A percentile compares a stretch with the other conserved stretches of the same genome.
phyloP scores from a whole-genome alignment of 164 flowering plant species.

The Magnolia sinica region DNA sequence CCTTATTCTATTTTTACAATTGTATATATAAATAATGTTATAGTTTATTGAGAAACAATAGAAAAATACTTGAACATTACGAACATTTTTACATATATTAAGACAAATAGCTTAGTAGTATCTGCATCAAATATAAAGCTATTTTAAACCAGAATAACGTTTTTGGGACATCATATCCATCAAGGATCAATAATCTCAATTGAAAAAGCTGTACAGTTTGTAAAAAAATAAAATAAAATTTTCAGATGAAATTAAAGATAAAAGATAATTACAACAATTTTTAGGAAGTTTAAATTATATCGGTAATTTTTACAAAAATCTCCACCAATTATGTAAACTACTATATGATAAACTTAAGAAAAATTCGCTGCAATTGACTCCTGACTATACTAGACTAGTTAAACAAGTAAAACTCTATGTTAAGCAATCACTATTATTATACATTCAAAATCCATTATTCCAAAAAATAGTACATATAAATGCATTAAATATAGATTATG shows the following conservation, averaged over 20 bases:
- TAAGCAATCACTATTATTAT: neutral
- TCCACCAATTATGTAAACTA: neutral
- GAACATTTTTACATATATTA: neutral
- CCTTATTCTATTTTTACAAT: neutral
- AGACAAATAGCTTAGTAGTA: neutral
- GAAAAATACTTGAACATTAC: neutral
- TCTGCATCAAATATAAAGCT: neutral
- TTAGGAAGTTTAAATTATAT: conserved; percentile 1
- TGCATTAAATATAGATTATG: neutral
- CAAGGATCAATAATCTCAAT: neutral
- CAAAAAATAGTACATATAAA: neutral
- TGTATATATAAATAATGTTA: neutral
- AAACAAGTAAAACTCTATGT: neutral
- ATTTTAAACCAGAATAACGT: neutral
- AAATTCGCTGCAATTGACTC: neutral
- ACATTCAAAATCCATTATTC: neutral
- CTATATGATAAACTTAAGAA: conserved; percentile 1
- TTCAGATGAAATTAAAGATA: neutral
- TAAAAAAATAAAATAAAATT: neutral
- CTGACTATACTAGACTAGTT: neutral
- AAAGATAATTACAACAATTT: neutral
- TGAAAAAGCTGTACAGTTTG: neutral
- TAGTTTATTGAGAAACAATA: neutral
- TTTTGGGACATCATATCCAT: neutral
- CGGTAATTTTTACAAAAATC: neutral